A percentile compares a stretch with the other conserved stretches of the same genome.
These are phyloP conservation scores for Sporothrix mexicana DNA, from an alignment of 2,329 filamentous ascomycete genomes.

Conservation along the genomic window DNA sequence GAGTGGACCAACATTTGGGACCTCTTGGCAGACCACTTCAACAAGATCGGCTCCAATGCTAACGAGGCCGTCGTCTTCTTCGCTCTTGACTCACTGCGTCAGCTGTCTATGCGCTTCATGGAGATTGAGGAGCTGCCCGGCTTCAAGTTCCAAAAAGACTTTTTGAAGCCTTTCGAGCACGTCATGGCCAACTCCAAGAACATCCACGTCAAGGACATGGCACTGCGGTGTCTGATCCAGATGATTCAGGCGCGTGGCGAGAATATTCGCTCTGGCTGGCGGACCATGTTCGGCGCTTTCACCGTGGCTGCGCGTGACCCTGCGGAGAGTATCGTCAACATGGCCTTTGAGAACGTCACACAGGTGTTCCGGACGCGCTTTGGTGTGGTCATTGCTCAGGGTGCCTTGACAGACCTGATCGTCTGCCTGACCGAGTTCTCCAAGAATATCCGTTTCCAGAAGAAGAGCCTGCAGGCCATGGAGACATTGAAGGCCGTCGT, in stretches of 20 bases:
- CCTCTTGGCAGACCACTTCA: conserved; percentile 97
- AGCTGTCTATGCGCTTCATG: conserved; percentile 98
- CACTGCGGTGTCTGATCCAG: conserved; percentile 92
- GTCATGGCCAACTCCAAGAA: conserved; percentile 93
- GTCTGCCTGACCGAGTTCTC: conserved; percentile 98
- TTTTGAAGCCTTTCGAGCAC: conserved; percentile 97
- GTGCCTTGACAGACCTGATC: conserved; percentile 93
- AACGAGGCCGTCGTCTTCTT: conserved; percentile 99
- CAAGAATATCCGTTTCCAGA: conserved; percentile 98
- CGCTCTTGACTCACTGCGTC: conserved; percentile 90
- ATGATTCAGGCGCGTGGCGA: conserved; percentile 98
- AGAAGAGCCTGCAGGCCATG: conserved; percentile 95
- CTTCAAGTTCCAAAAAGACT: conserved; percentile 99
- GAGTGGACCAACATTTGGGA: conserved; percentile 99
- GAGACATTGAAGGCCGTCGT: conserved; percentile 94
- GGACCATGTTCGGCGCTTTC: conserved; percentile 99
- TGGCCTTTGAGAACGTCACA: conserved; percentile 95
- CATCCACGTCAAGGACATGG: conserved; percentile 95
- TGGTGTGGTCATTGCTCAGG: conserved; percentile 93
- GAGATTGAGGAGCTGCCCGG: conserved; percentile 96
- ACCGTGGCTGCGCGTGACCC: conserved; percentile 92
- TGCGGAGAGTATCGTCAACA: conserved; percentile 93
- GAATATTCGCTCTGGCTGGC: conserved; percentile 97
- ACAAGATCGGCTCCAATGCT: conserved; percentile 92
- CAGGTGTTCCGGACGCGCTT: conserved; percentile 96